Base-by-base conservation (phyloP, 768 basidiomycete genomes). In the Mycena capillaripes region DNA sequence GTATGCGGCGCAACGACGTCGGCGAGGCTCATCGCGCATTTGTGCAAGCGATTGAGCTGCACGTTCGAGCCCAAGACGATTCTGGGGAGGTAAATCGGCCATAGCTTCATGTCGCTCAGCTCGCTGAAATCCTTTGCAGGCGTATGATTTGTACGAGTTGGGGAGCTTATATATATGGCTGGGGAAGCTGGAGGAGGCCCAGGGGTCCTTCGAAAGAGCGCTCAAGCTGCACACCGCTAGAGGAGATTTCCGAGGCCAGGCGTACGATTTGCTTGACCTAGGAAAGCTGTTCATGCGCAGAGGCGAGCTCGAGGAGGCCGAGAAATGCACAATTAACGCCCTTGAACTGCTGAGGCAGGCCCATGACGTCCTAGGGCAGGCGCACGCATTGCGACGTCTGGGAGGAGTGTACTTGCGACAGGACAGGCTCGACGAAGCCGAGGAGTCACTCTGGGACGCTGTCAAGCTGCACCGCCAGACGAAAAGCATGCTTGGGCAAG, bases 361-460 rank as follows among this genome's bases (percentile, higher is more conserved):
- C 1, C 55, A 69, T 9, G 44, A 72, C 67, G 66, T 71, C n/a
- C 32, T 62, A 2, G 76, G 74, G 0, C 50, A 76, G 48, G 77
- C 66, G 32, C 61, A 75, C 48, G 75, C 72, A 10, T 19, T 71
- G 40, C 56, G 52, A 16, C 52, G 70, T 16, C 67, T 77, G 10
- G 77, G 72, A 46, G 69, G 70, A 3, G 69, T 77, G 1, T 75
- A 74, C 56, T 50, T 77, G 59, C 69, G 68, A 32, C 73, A 72
- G 42, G 62, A 72, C 19, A 52, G 75, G 52, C 60, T 77, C 36
- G 71, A 73, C 10, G 75, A 75, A 55, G 77, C 77, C 1, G 73
- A 78, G 52, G 27, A 60, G 59, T 64, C 70, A 16, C 66, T 76
- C 14, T 62, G 59, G 42, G 69, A 48, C 21, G 76, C 77, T 23